Base-by-base conservation (phyloP, 352 stramenopile species). In the Phytophthora fragariae region DNA sequence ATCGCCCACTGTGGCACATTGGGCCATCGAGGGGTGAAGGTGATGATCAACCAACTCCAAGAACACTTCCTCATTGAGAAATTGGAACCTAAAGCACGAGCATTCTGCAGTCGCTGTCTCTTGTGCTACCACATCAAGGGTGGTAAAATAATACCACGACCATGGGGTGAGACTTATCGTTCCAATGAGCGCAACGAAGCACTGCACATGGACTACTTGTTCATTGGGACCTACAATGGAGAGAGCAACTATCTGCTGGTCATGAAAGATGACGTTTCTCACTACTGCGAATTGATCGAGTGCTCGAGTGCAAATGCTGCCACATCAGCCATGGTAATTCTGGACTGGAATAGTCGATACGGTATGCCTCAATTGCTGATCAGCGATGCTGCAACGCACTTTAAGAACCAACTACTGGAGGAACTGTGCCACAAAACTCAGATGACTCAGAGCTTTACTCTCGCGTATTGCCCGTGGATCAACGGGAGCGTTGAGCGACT, bases 1-100 rank as follows among this genome's bases (percentile, higher is more conserved):
- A 70, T 70, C 21, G n/a, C 54, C 29, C 54, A 70, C n/a, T 70
- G 63, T 61, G 63, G 63, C 2, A 41, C 52, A 49, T 55, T 62
- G 53, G 53, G 39, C 11, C 62, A 69, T 61, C 39, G 24, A n/a
- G 52, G 21, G 29, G 53, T 60, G 37, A 44, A 63, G 17, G 31
- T 61, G 4, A 69, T 63, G 39, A 41, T 58, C 37, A 69, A 62
- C 53, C 41, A 59, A n/a, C 55, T 63, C 53, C 19, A 58, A 53
- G 46, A 58, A 33, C 55, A 66, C 27, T 54, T 63, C 54, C 10
- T 14, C 6, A 54, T 64, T 9, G 29, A 62, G 2, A 57, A 58
- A 4, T n/a, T 70, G 17, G 44, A 53, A 14, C 17, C 3, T 15
- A 68, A 68, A 60, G 44, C 54, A 46, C 54, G 54, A 3, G 31